Evolutionary conservation across 1,139 yeast genomes (phyloP), one percentile per base, ranked within the genome.

Genomic region (Trichomonascaceae sp.): DNA sequence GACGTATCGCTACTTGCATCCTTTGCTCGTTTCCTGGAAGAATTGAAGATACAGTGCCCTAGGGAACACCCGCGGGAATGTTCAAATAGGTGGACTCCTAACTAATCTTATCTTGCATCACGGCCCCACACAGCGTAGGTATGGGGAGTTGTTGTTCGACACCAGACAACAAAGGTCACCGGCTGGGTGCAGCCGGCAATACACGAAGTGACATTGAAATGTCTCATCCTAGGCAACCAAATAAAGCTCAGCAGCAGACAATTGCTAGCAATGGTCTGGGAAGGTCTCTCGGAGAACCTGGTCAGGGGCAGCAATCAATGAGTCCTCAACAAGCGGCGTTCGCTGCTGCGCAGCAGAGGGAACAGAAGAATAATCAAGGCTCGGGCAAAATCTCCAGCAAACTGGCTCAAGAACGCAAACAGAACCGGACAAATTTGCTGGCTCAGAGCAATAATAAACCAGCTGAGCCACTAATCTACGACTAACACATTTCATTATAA

Each of bases 341-440:
- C 39, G 28, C 16, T 26, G 29, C 6, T 17, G 23, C 13, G 27
- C 28, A 8, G 25, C 23, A 17, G 22, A 11, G n/a, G 33, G 25
- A 20, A 32, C 31, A 4, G 6, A 17, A 3, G 30, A 27, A 15
- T 22, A 14, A 15, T n/a, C n/a, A n/a, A n/a, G n/a, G 33, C 14
- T 34, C 36, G 23, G 59, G 60, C 1, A 41, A 39, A 16, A 32
- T 54, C 26, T 44, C 50, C 1, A 34, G 42, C 17, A 47, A 52
- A 32, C 40, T 55, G 11, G 50, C 51, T 11, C 38, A 50, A 27
- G 54, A 55, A 17, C 33, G 51, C 18, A 36, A 39, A 16, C 45
- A 25, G 37, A 37, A 20, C 33, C 35, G 36, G 31, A 38, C 31
- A 42, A 43, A 32, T n/a, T 44, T 23, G 36, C 43, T 37, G 42